phyloP scores from a whole-genome alignment of 2,329 filamentous ascomycete species.

The Huntiella bhutanensis region DNA sequence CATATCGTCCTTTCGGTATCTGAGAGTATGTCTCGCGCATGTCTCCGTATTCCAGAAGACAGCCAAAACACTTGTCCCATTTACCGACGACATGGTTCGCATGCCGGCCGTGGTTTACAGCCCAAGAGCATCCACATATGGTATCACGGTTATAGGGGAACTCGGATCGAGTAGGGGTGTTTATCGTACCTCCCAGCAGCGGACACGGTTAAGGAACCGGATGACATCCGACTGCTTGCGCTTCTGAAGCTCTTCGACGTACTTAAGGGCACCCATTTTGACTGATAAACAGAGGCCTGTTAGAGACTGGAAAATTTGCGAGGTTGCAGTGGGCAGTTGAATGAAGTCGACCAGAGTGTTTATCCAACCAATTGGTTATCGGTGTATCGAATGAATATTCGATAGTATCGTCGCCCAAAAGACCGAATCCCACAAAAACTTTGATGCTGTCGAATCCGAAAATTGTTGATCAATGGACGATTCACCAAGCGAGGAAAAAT shows the following conservation, averaged over 20 bases:
- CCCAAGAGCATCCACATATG: slow-evolving; percentile 12
- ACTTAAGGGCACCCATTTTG: slow-evolving; percentile 99
- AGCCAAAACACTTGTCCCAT: slow-evolving; percentile 6
- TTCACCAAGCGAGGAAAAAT: background rate
- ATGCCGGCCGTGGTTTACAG: slow-evolving; percentile 11
- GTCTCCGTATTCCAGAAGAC: slow-evolving; percentile 6
- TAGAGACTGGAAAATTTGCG: background rate
- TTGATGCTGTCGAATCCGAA: background rate
- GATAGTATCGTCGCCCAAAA: background rate
- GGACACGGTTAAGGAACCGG: slow-evolving; percentile 97
- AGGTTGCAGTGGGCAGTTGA: background rate
- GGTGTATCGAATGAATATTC: background rate
- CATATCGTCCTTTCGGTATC: slow-evolving; percentile 12
- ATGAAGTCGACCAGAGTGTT: too few species aligned
- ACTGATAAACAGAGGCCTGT: slow-evolving; percentile 19
- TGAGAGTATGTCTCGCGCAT: slow-evolving; percentile 17
- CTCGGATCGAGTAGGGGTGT: slow-evolving; percentile 11
- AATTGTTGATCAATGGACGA: background rate
- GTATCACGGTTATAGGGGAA: slow-evolving; percentile 11
- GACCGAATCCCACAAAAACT: background rate
- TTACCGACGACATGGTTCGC: slow-evolving; percentile 10
- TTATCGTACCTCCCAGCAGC: slow-evolving; percentile 97
- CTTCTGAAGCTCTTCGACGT: slow-evolving; percentile 99
- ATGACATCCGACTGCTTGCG: slow-evolving; percentile 99
- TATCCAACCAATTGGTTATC: background rate